Base-by-base conservation (phyloP, 148 eudicot genomes). In the Vaccinium vitisidaea region DNA sequence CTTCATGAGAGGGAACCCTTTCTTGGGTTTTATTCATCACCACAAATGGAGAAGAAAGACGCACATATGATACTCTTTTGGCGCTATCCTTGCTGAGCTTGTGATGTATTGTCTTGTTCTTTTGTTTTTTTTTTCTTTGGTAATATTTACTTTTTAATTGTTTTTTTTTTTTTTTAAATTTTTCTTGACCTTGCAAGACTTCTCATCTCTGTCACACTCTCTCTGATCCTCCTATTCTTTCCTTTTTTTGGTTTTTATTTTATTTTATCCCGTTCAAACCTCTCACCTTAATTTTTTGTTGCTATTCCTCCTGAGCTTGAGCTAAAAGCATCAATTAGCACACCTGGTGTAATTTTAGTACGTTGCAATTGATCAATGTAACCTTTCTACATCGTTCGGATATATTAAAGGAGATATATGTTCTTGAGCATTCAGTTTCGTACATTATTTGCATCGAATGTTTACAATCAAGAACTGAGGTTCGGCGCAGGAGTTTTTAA, bases 141-240 rank as follows among this genome's bases (percentile, higher is more conserved):
- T 69, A 67, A 1, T 0, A 2, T 39, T 39, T 39, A 8, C n/a
- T 1, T 39, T 65, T 53, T 21, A 49, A 73, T 43, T 85, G 1
- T 83, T 55, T 82, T 63, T 9, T 23, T 2, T 8, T 11, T 1
- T 1, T 50, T 67, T 53, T 16, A 49, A 49, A 30, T 85, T 0
- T 90, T 92, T 92, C 94, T 92, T 92, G 94, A 91, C 92, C 94
- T 92, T 92, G 94, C 94, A 92, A 91, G 94, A 85, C 90, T 86
- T 86, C 56, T 85, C 79, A 50, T 14, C 6, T 43, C 14, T 7
- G 5, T 13, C n/a, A 0, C 12, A 0, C 12, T 70, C 12, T 6
- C 48, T 27, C 1, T 16, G 0, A 0, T 18, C 21, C 0, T 30
- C 23, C 10, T 71, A 12, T 7, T 13, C 0, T 0, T 13, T 27